phyloP scores from a whole-genome alignment of 73 alveolate species.

The Strombidium stylifer region DNA sequence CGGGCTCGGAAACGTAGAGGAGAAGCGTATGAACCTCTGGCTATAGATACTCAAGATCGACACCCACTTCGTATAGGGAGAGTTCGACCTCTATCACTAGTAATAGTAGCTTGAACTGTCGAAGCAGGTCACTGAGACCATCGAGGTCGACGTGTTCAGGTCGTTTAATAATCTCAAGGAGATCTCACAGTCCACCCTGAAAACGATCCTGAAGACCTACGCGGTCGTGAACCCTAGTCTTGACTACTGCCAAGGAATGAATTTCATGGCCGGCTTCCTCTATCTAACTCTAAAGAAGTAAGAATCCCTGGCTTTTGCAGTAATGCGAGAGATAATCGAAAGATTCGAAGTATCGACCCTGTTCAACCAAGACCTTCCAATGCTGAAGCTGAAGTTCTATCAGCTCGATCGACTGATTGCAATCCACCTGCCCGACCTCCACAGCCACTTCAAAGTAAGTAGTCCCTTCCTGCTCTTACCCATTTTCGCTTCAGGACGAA shows the following conservation, averaged over 20 bases:
- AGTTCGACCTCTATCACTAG: constrained; percentile 10
- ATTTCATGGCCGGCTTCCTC: constrained; percentile 93
- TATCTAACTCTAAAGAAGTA: constrained; percentile 62
- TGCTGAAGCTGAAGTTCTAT: constrained; percentile 80
- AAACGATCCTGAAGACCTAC: constrained; percentile 78
- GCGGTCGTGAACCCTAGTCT: constrained; percentile 76
- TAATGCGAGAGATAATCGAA: constrained; percentile 73
- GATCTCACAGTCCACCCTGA: constrained; percentile 26
- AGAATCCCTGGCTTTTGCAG: constrained; percentile 81
- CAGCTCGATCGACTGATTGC: constrained; percentile 83
- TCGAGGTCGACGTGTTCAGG: constrained; percentile 53
- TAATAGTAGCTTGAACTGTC: constrained; percentile 3
- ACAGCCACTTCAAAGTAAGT: constrained; percentile 76
- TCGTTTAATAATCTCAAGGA: constrained; percentile 44
- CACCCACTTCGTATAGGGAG: no score
- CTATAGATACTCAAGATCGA: no score
- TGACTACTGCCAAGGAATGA: constrained; percentile 98
- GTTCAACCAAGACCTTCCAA: constrained; percentile 50
- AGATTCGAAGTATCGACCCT: constrained; percentile 41
- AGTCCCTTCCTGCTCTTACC: no score
- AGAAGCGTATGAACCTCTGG: no score
- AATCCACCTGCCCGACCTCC: constrained; percentile 84
- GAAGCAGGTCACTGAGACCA: constrained; percentile 39
- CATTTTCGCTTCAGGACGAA: no score
- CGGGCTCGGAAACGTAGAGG: no score